A percentile compares a stretch with the other conserved stretches of the same genome.
These are phyloP conservation scores for Punica granatum DNA, from an alignment of 345 rosid genomes.

Conservation along the genomic window DNA sequence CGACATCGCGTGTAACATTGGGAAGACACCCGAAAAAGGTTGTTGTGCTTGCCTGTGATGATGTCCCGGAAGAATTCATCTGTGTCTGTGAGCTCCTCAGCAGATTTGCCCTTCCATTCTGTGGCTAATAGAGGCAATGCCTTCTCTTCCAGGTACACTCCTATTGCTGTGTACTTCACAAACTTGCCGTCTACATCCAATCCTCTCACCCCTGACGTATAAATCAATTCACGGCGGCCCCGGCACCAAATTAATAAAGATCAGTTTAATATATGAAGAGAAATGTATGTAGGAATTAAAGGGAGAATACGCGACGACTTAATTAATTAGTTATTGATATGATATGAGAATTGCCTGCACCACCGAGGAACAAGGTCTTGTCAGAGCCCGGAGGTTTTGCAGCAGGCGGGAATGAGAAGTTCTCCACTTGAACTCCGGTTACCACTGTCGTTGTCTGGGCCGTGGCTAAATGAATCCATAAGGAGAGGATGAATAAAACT, in stretches of 20 bases:
- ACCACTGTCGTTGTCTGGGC: slow-evolving; percentile 17
- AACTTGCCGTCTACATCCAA: slow-evolving; percentile 56
- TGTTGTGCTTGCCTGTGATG: slow-evolving; percentile 62
- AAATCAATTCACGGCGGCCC: no score
- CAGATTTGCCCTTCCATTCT: slow-evolving; percentile 56
- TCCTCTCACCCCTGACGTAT: slow-evolving; percentile 45
- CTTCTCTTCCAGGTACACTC: slow-evolving; percentile 47
- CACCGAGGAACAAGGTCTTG: slow-evolving; percentile 53
- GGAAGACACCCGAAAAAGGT: no score
- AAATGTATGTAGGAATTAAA: no score
- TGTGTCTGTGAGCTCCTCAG: slow-evolving; percentile 37
- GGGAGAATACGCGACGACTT: no score
- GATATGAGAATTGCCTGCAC: no score
- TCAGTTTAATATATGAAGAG: no score
- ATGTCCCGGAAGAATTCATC: slow-evolving; percentile 63
- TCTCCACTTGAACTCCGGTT: slow-evolving; percentile 37
- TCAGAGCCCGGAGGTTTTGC: slow-evolving; percentile 54
- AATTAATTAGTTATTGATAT: neutral
- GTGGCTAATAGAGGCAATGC: slow-evolving; percentile 39
- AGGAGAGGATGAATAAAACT: slow-evolving; percentile 10
- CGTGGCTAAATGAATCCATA: slow-evolving; percentile 11
- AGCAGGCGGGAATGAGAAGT: slow-evolving; percentile 35
- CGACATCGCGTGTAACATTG: no score
- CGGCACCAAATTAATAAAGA: no score
- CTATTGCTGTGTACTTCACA: slow-evolving; percentile 58